These are phyloP conservation scores for Xylaria sp. DNA, from an alignment of 2,329 filamentous ascomycete species.

Conservation along the genomic window DNA sequence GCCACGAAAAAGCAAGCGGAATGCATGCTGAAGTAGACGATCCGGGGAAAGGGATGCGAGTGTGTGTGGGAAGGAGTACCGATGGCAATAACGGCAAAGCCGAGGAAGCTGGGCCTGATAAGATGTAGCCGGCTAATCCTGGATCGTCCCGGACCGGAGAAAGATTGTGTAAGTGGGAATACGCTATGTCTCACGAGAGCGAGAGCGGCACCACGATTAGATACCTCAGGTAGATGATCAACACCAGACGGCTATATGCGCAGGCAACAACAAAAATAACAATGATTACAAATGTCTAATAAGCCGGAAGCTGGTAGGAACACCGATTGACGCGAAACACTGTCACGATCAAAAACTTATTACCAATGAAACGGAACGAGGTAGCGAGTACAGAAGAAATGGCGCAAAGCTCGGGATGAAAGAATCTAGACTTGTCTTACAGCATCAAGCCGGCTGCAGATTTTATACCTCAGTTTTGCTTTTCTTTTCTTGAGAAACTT, in stretches of 20 bases:
- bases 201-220: no score
- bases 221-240: background rate
- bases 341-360: background rate
- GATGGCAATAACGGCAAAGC: slow-evolving; percentile 8
- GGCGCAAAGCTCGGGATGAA: no score
- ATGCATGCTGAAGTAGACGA: slow-evolving; percentile 34
- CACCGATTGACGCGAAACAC: background rate
- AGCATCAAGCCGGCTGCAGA: background rate
- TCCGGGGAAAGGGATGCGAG: slow-evolving; percentile 7
- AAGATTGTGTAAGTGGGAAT: slow-evolving; percentile 2
- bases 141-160: slow-evolving; percentile 14
- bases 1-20: slow-evolving; percentile 30
- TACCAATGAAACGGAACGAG: background rate
- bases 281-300: no score
- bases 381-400: background rate
- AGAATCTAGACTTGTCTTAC: background rate
- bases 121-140: slow-evolving; percentile 13
- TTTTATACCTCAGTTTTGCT: no score
- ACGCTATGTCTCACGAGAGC: background rate
- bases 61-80: slow-evolving; percentile 4
- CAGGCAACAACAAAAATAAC: background rate
- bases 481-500: no score
- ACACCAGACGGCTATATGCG: background rate
- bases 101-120: slow-evolving; percentile 17
- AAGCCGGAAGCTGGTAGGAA: no score